Percentiles rank a stretch among this genome's conserved stretches.
These are phyloP conservation scores for Oryza glaberrima DNA, from an alignment of 176 grass and related monocot species.

Conservation along the genomic window DNA sequence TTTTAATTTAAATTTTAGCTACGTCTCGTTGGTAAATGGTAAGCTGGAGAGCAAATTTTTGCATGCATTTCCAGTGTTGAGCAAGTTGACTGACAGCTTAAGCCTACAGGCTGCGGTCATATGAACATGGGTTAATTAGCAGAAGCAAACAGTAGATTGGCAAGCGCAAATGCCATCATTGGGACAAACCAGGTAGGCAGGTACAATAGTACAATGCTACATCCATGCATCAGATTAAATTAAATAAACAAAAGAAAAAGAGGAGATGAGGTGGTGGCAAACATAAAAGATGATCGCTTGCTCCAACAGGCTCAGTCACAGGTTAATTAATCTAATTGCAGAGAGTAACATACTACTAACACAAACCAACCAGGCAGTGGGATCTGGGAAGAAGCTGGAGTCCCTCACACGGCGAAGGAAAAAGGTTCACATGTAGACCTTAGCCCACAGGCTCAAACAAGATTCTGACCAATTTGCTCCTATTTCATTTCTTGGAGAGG, in stretches of 20 bases:
- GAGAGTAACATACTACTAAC: not conserved
- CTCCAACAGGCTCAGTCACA: constrained; percentile 8
- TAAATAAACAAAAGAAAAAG: not conserved
- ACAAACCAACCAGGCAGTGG: not conserved
- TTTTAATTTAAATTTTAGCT: too few relatives aligned
- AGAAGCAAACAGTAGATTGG: not conserved
- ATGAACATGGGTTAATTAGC: not conserved
- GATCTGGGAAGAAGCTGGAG: constrained; percentile 33
- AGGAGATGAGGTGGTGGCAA: constrained; percentile 11
- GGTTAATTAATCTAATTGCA: not conserved
- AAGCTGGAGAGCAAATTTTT: too few relatives aligned
- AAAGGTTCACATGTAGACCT: constrained; percentile 44
- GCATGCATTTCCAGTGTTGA: not conserved
- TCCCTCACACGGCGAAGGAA: not conserved
- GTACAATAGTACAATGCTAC: not conserved
- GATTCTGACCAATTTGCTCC: constrained; percentile 16
- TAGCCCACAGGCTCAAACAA: not conserved
- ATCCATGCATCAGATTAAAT: not conserved
- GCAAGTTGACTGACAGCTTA: not conserved
- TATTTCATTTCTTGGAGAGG: constrained; percentile 6
- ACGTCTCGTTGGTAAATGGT: too few relatives aligned
- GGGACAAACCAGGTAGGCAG: constrained; percentile 14
- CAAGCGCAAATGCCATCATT: not conserved
- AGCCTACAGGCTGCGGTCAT: not conserved
- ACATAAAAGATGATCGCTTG: constrained; percentile 36